A percentile compares a stretch with the other conserved stretches of the same genome.
phyloP scores from a whole-genome alignment of 1,139 yeast species.

The Saccharomyces hybrid region DNA sequence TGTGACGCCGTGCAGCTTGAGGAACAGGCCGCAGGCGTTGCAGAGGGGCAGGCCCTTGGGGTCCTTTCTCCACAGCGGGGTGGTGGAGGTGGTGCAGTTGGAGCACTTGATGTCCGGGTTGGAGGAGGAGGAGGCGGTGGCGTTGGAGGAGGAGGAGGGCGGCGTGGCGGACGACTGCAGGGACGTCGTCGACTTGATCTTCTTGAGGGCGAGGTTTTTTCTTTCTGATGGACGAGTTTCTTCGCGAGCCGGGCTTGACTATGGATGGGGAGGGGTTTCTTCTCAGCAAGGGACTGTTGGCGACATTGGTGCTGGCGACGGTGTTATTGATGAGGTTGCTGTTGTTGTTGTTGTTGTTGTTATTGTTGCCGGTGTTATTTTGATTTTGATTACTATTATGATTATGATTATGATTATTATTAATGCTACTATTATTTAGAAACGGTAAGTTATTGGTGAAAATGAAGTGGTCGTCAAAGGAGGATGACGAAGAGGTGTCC shows the following conservation, averaged over 20 bases:
- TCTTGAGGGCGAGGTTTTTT: not conserved
- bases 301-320: not conserved
- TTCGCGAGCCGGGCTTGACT: not conserved
- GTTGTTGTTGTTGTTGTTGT: not conserved
- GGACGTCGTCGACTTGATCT: not conserved
- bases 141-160: not conserved
- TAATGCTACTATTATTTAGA: not conserved
- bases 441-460: conserved; percentile 1
- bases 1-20: conserved; percentile 88
- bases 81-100: conserved; percentile 85
- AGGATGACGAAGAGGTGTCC: not conserved
- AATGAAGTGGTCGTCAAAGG: conserved; percentile 1
- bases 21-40: conserved; percentile 89
- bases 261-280: not conserved
- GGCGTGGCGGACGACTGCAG: not conserved
- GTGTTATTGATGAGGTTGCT: not conserved
- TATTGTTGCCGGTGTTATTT: not conserved
- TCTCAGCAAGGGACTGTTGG: not conserved
- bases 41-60: conserved; percentile 89
- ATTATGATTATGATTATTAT: not conserved
- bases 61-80: conserved; percentile 93
- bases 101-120: conserved; percentile 43
- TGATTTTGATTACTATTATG: not conserved
- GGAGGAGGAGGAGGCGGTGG: not conserved
- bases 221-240: not conserved